These are phyloP conservation scores for Noccaea caerulescens DNA, from an alignment of 345 rosid species.

Conservation along the genomic window DNA sequence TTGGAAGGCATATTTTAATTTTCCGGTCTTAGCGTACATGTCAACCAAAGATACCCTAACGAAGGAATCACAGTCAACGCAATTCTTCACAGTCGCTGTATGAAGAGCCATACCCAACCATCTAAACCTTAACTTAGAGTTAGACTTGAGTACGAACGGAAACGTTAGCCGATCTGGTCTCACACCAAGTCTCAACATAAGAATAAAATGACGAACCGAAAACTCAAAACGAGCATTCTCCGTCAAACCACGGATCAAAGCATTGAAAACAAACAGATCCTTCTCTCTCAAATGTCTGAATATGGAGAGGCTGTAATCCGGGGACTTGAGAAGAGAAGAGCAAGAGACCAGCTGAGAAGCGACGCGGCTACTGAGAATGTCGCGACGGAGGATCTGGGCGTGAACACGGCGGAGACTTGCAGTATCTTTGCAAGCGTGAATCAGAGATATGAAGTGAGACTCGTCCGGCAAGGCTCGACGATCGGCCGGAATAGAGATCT, in stretches of 20 bases:
- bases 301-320: slow-evolving; percentile 49
- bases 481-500: slow-evolving; percentile 20
- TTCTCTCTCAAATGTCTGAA: slow-evolving; percentile 50
- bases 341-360: slow-evolving; percentile 58
- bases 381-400: slow-evolving; percentile 56
- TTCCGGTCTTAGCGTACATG: slow-evolving; percentile 55
- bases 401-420: slow-evolving; percentile 58
- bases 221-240: slow-evolving; percentile 46
- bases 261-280: slow-evolving; percentile 56
- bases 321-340: slow-evolving; percentile 51
- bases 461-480: slow-evolving; percentile 37
- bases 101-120: slow-evolving; percentile 54
- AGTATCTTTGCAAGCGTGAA: slow-evolving; percentile 49
- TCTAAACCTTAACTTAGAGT: slow-evolving; percentile 40
- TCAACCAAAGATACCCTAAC: slow-evolving; percentile 56
- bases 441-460: slow-evolving; percentile 52
- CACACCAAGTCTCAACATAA: slow-evolving; percentile 52
- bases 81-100: slow-evolving; percentile 48
- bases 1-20: slow-evolving; percentile 44
- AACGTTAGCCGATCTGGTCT: slow-evolving; percentile 59
- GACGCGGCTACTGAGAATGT: slow-evolving; percentile 49
- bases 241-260: slow-evolving; percentile 59
- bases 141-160: slow-evolving; percentile 60
- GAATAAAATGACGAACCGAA: slow-evolving; percentile 52
- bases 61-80: slow-evolving; percentile 52